Base-by-base conservation (phyloP, 2,329 filamentous ascomycete species). In the Nannizziopsis arthrosporioides region DNA sequence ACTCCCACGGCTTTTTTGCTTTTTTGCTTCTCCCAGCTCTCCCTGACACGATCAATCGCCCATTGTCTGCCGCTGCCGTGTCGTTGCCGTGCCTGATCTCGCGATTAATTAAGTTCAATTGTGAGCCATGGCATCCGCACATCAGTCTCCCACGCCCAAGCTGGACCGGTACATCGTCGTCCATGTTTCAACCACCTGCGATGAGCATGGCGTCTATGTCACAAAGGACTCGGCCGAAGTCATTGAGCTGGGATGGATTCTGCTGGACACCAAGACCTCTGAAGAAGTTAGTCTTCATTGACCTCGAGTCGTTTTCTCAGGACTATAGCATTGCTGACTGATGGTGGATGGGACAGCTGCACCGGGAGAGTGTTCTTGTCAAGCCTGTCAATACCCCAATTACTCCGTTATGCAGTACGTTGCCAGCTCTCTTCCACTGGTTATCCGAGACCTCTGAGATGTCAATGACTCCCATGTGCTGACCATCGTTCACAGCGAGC, bases 141-240 rank as follows among this genome's bases (percentile, higher is more conserved):
- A 54, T 56, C 65, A 65, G 61, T 62, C 67, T 55, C 64, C 74
- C 73, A 78, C 79, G 58, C 76, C 81, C 59, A 84, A 84, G 71
- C 79, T 94, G 70, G 92, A 98, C 73, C 85, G 90, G 68, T 98
- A 94, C 71, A 84, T 95, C 57, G 86, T 98, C 63, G 94, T 96
- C 67, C 92, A 98, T 70, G 90, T 96, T 63, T 92, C 92, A 55
- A 98, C 92, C 32, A 98, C 92, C 58, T 98, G 92, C 71, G 92
- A 98, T 68, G 92, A 98, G 69, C 92, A 98, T 71, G 92, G 92
- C 54, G 92, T 98, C 56, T 98, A 98, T 69, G 92, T 98, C 51
- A 98, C 92, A 52, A 96, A 96, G 72, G 92, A 98, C 71, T 96
- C 92, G 51, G 92, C 92, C 54, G 92, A 98, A 73, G 92, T 98